Evolutionary conservation across 2,329 filamentous ascomycete species (phyloP), one percentile per base, ranked within the genome.

Genomic region (Colletotrichum cordylinicola): DNA sequence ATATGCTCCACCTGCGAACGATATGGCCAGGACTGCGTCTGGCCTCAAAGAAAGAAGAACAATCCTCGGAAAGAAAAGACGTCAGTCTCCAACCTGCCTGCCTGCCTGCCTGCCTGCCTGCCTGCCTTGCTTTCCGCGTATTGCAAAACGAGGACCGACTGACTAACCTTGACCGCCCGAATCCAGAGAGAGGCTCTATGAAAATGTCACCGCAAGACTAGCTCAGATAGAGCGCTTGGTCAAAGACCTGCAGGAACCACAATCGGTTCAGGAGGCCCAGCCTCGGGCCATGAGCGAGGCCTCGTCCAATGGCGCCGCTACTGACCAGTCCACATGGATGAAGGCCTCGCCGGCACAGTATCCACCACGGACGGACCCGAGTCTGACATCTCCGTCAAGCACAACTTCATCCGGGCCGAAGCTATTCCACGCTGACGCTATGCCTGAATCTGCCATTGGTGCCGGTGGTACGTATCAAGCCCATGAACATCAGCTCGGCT

Each of bases 1-100:
- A 18, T 58, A 9, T 71, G 69, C n/a, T 66, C 69, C 4, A 61
- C 39, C 15, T 71, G 69, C 21, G 69, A 71, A 18, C 64, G 56
- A 31, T 56, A 65, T 12, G 24, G 56, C 10, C 39, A 31, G 2
- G 60, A 71, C 13, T 71, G 69, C 24, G 48, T 71, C 8, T 71
- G 69, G 69, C 69, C 69, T 6, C 58, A 71, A 29, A 65, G 69
- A n/a, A 62, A 60, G 24, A 71, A 71, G 48, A 58, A 56, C 18
- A 21, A 24, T 3, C 31, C 58, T 35, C 48, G 60, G 7, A 56
- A 21, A 43, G 61, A 65, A 13, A 71, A 65, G 33, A 56, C 29
- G 69, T 58, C 21, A n/a, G 66, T 48, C 10, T 13, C 43, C 43
- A 48, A 48, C 16, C 6, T 21, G 18, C 18, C 60, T 16, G n/a